Conservation (phyloP, 352 stramenopile species). For the Pythium dissimile region DNA sequence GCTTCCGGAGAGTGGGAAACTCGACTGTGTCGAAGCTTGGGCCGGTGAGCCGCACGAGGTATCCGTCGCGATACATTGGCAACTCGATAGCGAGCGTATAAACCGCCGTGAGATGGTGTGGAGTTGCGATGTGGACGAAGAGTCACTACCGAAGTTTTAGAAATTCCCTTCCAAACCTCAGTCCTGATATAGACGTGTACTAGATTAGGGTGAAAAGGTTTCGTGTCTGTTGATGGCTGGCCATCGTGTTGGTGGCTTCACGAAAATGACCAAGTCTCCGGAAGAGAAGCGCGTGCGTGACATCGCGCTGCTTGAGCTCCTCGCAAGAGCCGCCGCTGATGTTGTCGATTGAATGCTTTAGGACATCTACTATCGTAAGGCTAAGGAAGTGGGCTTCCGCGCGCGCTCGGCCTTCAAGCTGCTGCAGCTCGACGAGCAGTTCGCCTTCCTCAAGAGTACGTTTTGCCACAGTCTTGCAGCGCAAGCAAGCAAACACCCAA, state of each 20-base stretch:
- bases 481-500: too few species aligned
- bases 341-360: slow-evolving; percentile 1
- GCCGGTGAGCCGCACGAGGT: slow-evolving; percentile 61
- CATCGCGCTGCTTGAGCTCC: background rate
- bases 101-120: background rate
- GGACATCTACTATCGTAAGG: slow-evolving; percentile 90
- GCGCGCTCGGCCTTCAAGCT: slow-evolving; percentile 99
- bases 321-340: background rate
- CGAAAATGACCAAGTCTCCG: slow-evolving; percentile 51
- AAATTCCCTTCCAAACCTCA: too few species aligned
- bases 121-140: background rate
- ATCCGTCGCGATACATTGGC: slow-evolving; percentile 78
- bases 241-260: too few species aligned
- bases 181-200: too few species aligned
- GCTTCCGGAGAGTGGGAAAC: too few species aligned
- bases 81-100: background rate
- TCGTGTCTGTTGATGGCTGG: too few species aligned
- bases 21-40: background rate
- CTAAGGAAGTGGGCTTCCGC: slow-evolving; percentile 96
- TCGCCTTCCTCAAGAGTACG: slow-evolving; percentile 87
- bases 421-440: slow-evolving; percentile 98
- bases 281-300: slow-evolving; percentile 53
- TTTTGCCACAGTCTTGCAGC: background rate
- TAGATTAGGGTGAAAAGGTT: slow-evolving; percentile 3
- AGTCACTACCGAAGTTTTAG: too few species aligned